Evolutionary conservation across 768 basidiomycete species (phyloP), one percentile per base, ranked within the genome.

Genomic region (Hericium erinaceus): DNA sequence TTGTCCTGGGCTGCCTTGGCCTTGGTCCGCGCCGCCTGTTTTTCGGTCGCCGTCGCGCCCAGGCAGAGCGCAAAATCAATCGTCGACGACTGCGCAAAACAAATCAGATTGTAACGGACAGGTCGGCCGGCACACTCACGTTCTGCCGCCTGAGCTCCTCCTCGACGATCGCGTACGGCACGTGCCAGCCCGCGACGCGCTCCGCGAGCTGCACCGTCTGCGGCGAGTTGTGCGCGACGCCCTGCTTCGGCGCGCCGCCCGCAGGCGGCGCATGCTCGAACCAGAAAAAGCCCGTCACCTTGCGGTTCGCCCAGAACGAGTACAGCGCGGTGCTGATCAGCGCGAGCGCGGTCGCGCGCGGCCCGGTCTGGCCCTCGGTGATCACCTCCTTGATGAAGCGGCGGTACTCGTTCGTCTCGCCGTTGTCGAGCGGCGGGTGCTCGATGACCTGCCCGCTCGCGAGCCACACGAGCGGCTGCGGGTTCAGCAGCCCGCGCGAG

Each of bases 71-170:
- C 85, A 65, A 99, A 92, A 72, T 99, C 95, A 67, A 98, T 98
- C 12, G 95, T 99, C 0, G 95, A 90, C 7, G 95, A 98, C 94
- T 98, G 58, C 41, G 7, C 12, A 5, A 4, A 48, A 41, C 28
- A 24, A 22, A n/a, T 20, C 33, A n/a, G 15, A 40, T 51, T n/a
- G 10, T 33, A 26, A 7, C 55, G 49, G 28, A 7, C 49, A 1
- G 13, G 33, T 3, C 26, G 37, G 24, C 39, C 1, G 16, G 52
- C 5, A 16, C 44, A 73, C 93, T 77, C 73, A 97, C 95, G 72
- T 95, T 95, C 75, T 98, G 97, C 70, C 95, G 80, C 71, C 97
- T 81, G 64, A 98, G 72, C 72, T 99, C 95, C 66, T 95, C 90
- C 73, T 98, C 95, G 33, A 99, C 85, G 52, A 92, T 77, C 39